Conservation (phyloP, 768 basidiomycete genomes). For the Panaeolus cyanescens region DNA sequence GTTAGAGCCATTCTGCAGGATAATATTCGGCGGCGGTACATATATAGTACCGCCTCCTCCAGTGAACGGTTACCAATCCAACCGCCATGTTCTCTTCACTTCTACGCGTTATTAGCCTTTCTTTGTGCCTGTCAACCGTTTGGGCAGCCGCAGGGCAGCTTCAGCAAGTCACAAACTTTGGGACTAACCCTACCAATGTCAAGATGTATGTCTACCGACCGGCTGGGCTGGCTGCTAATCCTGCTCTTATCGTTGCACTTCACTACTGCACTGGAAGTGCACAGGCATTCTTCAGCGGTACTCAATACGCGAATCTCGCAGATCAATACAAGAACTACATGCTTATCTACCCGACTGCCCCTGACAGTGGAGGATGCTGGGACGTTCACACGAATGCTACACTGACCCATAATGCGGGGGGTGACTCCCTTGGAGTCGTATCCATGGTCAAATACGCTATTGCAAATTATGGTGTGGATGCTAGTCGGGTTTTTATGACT, state of each 20-base stretch:
- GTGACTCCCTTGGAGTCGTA: slow-evolving; percentile 55
- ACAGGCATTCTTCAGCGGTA: slow-evolving; percentile 50
- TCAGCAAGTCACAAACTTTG: slow-evolving; percentile 47
- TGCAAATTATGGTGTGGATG: slow-evolving; percentile 45
- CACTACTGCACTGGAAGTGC: slow-evolving; percentile 56
- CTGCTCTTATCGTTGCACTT: slow-evolving; percentile 53
- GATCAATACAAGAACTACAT: slow-evolving; percentile 47
- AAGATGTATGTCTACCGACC: slow-evolving; percentile 49
- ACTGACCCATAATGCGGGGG: slow-evolving; percentile 55
- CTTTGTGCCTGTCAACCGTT: slow-evolving; percentile 15
- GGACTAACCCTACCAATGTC: slow-evolving; percentile 55
- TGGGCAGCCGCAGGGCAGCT: slow-evolving; percentile 31
- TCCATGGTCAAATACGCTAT: slow-evolving; percentile 50
- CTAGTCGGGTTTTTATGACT: slow-evolving; percentile 49
- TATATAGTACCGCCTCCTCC: not conserved
- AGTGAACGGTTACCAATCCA: not conserved
- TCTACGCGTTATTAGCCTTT: not conserved
- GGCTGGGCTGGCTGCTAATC: slow-evolving; percentile 33
- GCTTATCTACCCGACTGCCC: slow-evolving; percentile 51
- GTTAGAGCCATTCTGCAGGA: not conserved
- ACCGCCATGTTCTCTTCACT: not conserved
- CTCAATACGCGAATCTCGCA: slow-evolving; percentile 50
- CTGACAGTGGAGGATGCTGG: slow-evolving; percentile 49
- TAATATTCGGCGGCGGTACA: not conserved
- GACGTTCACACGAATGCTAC: slow-evolving; percentile 52